Base-by-base conservation (phyloP, 129 eudicot species). In the Lonicera japonica region DNA sequence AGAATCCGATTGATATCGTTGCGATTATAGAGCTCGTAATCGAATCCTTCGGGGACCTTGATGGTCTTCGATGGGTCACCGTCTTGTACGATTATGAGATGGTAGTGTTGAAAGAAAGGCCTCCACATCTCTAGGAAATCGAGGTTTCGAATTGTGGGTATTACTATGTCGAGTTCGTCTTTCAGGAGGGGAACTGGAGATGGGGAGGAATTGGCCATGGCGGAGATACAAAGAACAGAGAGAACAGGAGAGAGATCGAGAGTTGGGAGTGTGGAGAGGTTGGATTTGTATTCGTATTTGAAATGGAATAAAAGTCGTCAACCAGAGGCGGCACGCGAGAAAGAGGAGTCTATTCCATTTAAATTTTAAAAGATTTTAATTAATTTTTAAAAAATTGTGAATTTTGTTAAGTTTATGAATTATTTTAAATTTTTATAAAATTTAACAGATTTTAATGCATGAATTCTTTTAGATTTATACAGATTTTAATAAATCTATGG, bases 101-200 rank as follows among this genome's bases (percentile, higher is more conserved):
- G 87, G 59, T 81, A 81, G 5, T 69, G 79, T 20, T 81, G 68
- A 61, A 81, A 81, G 57, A 81, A 81, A 3, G 87, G 80, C 24
- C 87, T 70, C 87, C 87, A 81, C 80, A 73, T 77, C 64, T 81
- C 87, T 15, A 81, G 67, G 74, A 81, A 82, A 67, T 82, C 87
- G 11, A 82, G 87, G 83, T 77, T 82, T 52, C 87, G 43, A 17
- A 82, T 82, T 0, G 87, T 81, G 59, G 87, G 87, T 8, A 81
- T 80, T 11, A 80, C 86, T 1, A 80, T 80, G 56, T 80, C 86
- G 0, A 80, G 81, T 75, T 80, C 86, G 52, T 81, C 80, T 66
- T 73, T 81, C 65, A 77, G 56, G n/a, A 67, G 71, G 43, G 83
- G 87, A 0, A 79, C 65, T n/a, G 85, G 61, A 25, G 80, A 64